Evolutionary conservation across 1,284 basidiomycete species (phyloP).

Genomic region (Papiliotrema laurentii): DNA sequence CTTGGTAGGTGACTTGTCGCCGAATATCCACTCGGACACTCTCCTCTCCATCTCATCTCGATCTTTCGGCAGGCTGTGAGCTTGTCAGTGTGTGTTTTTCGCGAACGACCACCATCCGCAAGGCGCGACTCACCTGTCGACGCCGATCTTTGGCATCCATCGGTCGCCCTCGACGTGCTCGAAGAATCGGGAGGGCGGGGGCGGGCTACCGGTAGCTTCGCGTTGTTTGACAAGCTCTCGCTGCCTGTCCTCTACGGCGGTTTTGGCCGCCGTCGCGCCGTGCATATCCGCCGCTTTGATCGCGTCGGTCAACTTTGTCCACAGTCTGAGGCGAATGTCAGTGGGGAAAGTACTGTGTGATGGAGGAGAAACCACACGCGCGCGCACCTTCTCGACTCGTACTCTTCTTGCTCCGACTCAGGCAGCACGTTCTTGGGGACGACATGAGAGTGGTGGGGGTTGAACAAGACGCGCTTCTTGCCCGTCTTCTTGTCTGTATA

Average conservation of each 20-base stretch:
- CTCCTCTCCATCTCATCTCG: conserved; percentile 58
- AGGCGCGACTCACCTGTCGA: conserved; percentile 53
- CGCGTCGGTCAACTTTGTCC: conserved; percentile 79
- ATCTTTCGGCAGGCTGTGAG: conserved; percentile 63
- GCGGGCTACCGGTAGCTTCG: conserved; percentile 61
- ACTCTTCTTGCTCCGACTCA: conserved; percentile 80
- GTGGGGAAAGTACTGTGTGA: background rate
- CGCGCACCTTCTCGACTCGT: conserved; percentile 84
- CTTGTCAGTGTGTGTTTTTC: background rate
- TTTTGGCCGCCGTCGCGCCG: conserved; percentile 85
- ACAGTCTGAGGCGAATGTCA: conserved; percentile 59
- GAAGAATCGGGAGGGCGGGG: conserved; percentile 74
- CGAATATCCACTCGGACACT: conserved; percentile 61
- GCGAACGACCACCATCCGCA: conserved; percentile 2
- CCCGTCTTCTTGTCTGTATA: conserved; percentile 68
- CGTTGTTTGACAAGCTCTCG: conserved; percentile 71
- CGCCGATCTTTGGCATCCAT: conserved; percentile 70
- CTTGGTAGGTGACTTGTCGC: conserved; percentile 26
- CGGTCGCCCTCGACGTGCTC: conserved; percentile 59
- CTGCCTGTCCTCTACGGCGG: conserved; percentile 86
- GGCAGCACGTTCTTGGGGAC: conserved; percentile 78
- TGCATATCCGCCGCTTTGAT: conserved; percentile 89
- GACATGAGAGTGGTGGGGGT: conserved; percentile 69
- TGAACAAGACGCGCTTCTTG: conserved; percentile 73
- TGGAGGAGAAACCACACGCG: conserved; percentile 26